These are phyloP conservation scores for Anthostomella pinea DNA, from an alignment of 2,329 filamentous ascomycete species.

Conservation along the genomic window DNA sequence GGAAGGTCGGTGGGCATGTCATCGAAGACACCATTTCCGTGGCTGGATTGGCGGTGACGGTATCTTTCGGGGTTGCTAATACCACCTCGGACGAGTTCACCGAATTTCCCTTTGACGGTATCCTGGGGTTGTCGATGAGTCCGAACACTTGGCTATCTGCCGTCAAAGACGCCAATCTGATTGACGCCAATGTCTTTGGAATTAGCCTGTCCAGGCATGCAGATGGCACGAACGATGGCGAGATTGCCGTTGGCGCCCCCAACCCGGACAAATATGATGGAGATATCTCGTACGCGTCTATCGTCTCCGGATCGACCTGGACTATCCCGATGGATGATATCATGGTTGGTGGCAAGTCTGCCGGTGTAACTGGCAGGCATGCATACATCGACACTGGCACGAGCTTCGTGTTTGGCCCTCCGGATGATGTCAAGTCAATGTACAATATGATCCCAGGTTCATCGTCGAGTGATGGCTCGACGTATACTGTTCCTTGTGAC, in stretches of 20 bases:
- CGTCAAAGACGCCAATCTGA: constrained; percentile 52
- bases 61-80: constrained; percentile 71
- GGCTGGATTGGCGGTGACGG: constrained; percentile 59
- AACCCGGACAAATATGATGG: constrained; percentile 67
- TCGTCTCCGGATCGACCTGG: constrained; percentile 58
- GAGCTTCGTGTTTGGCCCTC: constrained; percentile 72
- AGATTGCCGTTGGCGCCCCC: constrained; percentile 71
- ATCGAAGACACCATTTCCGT: constrained; percentile 66
- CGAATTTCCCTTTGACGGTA: constrained; percentile 82
- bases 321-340: constrained; percentile 67
- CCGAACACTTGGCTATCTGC: constrained; percentile 66
- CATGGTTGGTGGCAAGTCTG: constrained; percentile 56
- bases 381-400: constrained; percentile 85
- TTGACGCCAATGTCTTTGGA: constrained; percentile 65
- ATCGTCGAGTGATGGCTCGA: constrained; percentile 50
- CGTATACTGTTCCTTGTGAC: constrained; percentile 72
- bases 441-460: constrained; percentile 67
- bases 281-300: constrained; percentile 62
- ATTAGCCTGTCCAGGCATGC: constrained; percentile 66
- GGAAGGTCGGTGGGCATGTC: constrained; percentile 65
- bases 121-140: constrained; percentile 72
- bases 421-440: constrained; percentile 61
- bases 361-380: constrained; percentile 51
- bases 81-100: constrained; percentile 71
- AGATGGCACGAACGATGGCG: constrained; percentile 68